Base-by-base conservation (phyloP, 129 eudicot species). In the Pulicaria dysenterica region DNA sequence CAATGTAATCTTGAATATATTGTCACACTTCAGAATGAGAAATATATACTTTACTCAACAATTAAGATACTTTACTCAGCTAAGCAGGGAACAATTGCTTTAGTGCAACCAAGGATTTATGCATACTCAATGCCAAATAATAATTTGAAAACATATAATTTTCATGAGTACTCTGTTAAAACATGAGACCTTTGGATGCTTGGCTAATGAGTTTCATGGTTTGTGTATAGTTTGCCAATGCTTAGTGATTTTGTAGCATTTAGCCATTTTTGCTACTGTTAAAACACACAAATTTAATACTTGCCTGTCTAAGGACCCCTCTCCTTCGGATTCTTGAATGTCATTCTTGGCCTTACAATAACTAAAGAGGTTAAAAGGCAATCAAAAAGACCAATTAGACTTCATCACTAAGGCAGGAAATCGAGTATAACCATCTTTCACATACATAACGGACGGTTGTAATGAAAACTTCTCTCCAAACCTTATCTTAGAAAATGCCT, bases 351-450 rank as follows among this genome's bases (percentile, higher is more conserved):
- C n/a, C 36, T 41, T 62, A 64, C 63, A 74, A 34, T 62, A 4
- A n/a, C 12, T n/a, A 9, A 48, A 38, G 50, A 39, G 11, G 19
- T 24, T 60, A 1, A 56, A 45, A 66, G 10, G 10, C 15, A 64
- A 70, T 85, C 77, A 93, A 36, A 93, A 72, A 8, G 92, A 89
- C 90, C 98, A 93, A 72, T 75, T 80, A 45, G 96, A 90, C 72
- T 90, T 84, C 66, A 86, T 38, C 82, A 81, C 77, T 4, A 90
- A 59, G 5, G 90, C 95, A 1, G 98, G 98, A 78, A 94, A 82
- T 62, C 73, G 85, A 38, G 80, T 55, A 5, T 73, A 56, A 54
- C 97, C 86, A 46, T 90, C 89, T 66, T 79, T 74, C 64, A 88
- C 88, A 79, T 84, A 90, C 37, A 86, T 55, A 66, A 94, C 51